Evolutionary conservation across 2,329 filamentous ascomycete species (phyloP).

Genomic region (Penicillium griseofulvum): DNA sequence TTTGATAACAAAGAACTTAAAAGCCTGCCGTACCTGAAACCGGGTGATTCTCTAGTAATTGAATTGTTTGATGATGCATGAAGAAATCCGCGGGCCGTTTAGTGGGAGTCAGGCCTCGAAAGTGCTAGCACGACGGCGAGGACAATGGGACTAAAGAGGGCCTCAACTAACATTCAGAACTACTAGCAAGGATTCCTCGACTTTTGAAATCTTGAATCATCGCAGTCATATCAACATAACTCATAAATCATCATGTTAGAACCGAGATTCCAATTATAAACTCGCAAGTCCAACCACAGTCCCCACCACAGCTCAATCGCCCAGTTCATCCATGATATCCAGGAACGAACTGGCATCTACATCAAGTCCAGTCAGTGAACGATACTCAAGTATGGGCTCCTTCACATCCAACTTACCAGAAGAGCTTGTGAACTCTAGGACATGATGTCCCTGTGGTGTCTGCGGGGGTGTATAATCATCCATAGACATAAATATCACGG

Average conservation of each 20-base stretch:
- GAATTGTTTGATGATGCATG: neutral
- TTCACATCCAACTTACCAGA: constrained; percentile 26
- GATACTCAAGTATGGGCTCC: neutral
- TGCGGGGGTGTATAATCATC: constrained; percentile 47
- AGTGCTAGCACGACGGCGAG: neutral
- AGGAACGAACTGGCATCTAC: constrained; percentile 43
- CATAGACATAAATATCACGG: constrained; percentile 52
- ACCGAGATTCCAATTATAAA: constrained; percentile 1
- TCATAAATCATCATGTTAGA: constrained; percentile 18
- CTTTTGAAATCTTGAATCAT: constrained; percentile 21
- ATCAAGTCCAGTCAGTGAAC: constrained; percentile 9
- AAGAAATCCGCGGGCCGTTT: neutral
- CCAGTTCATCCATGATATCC: constrained; percentile 32
- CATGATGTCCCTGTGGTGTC: constrained; percentile 37
- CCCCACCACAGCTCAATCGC: neutral
- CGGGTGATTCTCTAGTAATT: neutral
- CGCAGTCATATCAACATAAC: constrained; percentile 23
- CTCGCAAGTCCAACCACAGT: neutral
- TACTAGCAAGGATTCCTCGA: neutral
- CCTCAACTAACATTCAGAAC: neutral
- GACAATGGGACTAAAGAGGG: neutral
- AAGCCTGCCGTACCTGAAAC: neutral
- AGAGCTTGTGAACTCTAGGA: constrained; percentile 38
- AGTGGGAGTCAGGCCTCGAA: neutral
- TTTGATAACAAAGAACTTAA: neutral